These are phyloP conservation scores for Colletotrichum tropicicola DNA, from an alignment of 2,329 filamentous ascomycete species.

Conservation along the genomic window DNA sequence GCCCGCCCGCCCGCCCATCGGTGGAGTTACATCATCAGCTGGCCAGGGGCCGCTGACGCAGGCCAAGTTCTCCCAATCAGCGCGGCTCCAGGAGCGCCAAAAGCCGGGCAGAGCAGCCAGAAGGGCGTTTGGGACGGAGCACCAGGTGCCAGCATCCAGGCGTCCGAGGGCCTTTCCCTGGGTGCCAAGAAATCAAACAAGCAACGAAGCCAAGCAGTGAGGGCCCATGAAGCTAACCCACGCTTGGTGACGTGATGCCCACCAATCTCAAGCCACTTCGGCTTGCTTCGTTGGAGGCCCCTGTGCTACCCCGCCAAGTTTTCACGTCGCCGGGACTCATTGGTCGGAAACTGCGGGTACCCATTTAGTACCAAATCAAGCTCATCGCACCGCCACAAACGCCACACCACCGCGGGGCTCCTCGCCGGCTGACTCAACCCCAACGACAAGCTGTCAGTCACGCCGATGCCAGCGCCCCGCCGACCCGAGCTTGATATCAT, in stretches of 20 bases:
- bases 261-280: slow-evolving; percentile 3
- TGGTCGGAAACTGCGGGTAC: no score
- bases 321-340: neutral
- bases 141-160: neutral
- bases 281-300: slow-evolving; percentile 1
- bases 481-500: no score
- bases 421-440: slow-evolving; percentile 28
- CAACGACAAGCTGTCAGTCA: slow-evolving; percentile 14
- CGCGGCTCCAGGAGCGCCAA: neutral
- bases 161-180: neutral
- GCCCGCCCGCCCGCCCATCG: neutral
- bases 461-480: neutral
- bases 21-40: slow-evolving; percentile 29
- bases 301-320: slow-evolving; percentile 7
- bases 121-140: neutral
- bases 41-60: slow-evolving; percentile 28
- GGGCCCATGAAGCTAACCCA: slow-evolving; percentile 12
- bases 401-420: slow-evolving; percentile 3
- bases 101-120: slow-evolving; percentile 1
- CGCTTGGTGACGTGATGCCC: slow-evolving; percentile 28
- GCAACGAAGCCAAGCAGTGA: slow-evolving; percentile 13
- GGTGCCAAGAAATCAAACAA: slow-evolving; percentile 24
- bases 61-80: slow-evolving; percentile 27
- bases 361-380: neutral
- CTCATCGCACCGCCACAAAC: slow-evolving; percentile 2